A percentile compares a stretch with the other conserved stretches of the same genome.
These are phyloP conservation scores for Linnemannia hyalina DNA, from an alignment of 192 early-diverging fungal species.

Conservation along the genomic window DNA sequence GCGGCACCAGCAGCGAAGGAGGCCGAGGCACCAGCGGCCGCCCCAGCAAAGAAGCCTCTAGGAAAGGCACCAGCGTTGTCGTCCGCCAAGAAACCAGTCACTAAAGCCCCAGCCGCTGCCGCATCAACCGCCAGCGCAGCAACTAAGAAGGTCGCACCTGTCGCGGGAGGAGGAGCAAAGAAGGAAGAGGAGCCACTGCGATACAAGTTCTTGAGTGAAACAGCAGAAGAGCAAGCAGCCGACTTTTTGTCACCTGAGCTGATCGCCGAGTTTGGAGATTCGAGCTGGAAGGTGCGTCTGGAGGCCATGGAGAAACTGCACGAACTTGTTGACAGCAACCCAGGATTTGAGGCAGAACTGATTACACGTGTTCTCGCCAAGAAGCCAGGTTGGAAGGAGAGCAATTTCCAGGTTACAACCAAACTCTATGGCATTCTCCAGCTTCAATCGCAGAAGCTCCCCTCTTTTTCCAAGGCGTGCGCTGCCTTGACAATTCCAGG, in stretches of 20 bases:
- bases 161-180: conserved; percentile 50
- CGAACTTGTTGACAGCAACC: conserved; percentile 70
- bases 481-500: conserved; percentile 79
- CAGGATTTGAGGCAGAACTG: conserved; percentile 81
- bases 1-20: conserved; percentile 31
- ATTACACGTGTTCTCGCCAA: conserved; percentile 83
- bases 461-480: conserved; percentile 78
- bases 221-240: conserved; percentile 74
- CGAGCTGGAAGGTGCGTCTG: conserved; percentile 91
- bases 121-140: conserved; percentile 11
- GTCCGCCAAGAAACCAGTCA: conserved; percentile 44
- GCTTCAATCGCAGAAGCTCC: conserved; percentile 70
- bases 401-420: conserved; percentile 93
- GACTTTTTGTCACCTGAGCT: conserved; percentile 73
- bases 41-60: conserved; percentile 42
- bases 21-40: conserved; percentile 29
- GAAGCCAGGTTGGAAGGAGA: conserved; percentile 97
- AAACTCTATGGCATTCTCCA: conserved; percentile 84
- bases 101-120: conserved; percentile 37
- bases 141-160: conserved; percentile 37
- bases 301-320: conserved; percentile 84
- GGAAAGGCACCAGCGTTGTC: conserved; percentile 53
- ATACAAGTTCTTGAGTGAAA: conserved; percentile 81
- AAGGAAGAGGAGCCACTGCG: conserved; percentile 72
- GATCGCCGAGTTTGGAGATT: conserved; percentile 72